Percentiles rank a stretch among this genome's conserved stretches.
Evolutionary conservation across 2,329 filamentous ascomycete genomes (phyloP).

Genomic region (Fusarium siculi): DNA sequence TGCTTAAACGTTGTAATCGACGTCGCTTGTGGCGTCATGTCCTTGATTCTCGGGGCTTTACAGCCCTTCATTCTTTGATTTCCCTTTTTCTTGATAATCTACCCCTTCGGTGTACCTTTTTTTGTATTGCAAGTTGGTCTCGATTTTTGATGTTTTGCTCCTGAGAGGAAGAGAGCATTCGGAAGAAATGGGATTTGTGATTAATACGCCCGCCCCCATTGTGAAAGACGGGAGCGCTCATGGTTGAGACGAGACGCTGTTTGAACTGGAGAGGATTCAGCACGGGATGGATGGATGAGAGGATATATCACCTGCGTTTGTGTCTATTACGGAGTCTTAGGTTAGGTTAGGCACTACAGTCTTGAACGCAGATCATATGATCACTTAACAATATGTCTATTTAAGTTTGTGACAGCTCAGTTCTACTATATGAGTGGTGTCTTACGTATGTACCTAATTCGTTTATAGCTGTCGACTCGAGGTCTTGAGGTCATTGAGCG

Average conservation of each 20-base stretch:
- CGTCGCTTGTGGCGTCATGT: conserved; percentile 41
- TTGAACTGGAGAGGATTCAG: conserved; percentile 24
- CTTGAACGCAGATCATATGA: conserved; percentile 43
- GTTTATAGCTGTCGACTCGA: not conserved
- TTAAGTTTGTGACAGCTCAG: not conserved
- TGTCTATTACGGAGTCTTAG: conserved; percentile 44
- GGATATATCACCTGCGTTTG: conserved; percentile 44
- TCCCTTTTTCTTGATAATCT: conserved; percentile 48
- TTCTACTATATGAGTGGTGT: not conserved
- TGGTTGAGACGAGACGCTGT: conserved; percentile 35
- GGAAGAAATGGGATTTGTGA: conserved; percentile 27
- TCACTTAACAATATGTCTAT: conserved; percentile 12
- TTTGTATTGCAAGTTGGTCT: conserved; percentile 38
- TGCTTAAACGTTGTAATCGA: conserved; percentile 58
- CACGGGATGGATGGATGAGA: conserved; percentile 31
- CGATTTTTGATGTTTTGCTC: conserved; percentile 32
- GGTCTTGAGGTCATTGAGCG: not conserved
- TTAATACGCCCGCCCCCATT: conserved; percentile 35
- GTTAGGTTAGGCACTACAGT: conserved; percentile 40
- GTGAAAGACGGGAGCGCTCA: conserved; percentile 28
- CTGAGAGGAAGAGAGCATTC: conserved; percentile 21
- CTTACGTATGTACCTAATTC: not conserved
- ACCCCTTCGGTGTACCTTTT: conserved; percentile 47
- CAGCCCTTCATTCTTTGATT: conserved; percentile 45
- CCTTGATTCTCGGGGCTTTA: conserved; percentile 41